A percentile compares a stretch with the other conserved stretches of the same genome.
These are phyloP conservation scores for Chenopodium formosanum DNA, from an alignment of 148 eudicot genomes.

Conservation along the genomic window DNA sequence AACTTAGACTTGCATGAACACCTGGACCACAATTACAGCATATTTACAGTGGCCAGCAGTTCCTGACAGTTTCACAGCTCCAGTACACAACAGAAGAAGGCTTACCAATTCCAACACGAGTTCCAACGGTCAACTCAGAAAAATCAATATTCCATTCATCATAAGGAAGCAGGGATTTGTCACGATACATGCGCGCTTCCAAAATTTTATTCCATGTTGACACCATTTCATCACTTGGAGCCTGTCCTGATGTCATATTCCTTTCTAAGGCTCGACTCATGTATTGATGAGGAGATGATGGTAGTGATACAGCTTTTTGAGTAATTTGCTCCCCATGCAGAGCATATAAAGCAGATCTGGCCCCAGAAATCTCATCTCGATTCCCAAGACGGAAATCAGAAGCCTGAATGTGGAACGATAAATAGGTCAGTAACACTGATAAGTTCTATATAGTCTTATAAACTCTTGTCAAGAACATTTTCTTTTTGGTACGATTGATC, in stretches of 20 bases:
- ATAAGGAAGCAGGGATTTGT: slow-evolving; percentile 76
- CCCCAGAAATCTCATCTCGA: slow-evolving; percentile 56
- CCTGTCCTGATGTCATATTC: slow-evolving; percentile 38
- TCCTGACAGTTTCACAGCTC: neutral
- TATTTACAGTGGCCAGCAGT: neutral
- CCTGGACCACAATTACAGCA: neutral
- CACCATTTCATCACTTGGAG: slow-evolving; percentile 55
- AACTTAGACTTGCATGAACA: neutral
- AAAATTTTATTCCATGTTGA: slow-evolving; percentile 75
- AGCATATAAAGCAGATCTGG: slow-evolving; percentile 46
- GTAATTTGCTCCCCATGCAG: slow-evolving; percentile 57
- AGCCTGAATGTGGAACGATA: slow-evolving; percentile 38
- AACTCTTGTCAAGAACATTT: neutral
- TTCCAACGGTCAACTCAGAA: slow-evolving; percentile 85
- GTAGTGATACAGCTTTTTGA: slow-evolving; percentile 88
- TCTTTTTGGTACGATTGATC: neutral
- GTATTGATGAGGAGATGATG: slow-evolving; percentile 90
- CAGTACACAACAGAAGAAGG: slow-evolving; percentile 7
- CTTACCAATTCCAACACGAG: slow-evolving; percentile 99
- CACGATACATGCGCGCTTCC: slow-evolving; percentile 63
- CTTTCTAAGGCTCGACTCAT: slow-evolving; percentile 50
- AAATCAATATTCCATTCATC: slow-evolving; percentile 96
- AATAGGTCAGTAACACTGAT: neutral
- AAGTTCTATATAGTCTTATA: neutral
- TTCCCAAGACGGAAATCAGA: slow-evolving; percentile 46